Percentiles rank a stretch among this genome's conserved stretches.
These are phyloP conservation scores for Diplodia sapinea DNA, from an alignment of 2,329 filamentous ascomycete genomes.

Conservation along the genomic window DNA sequence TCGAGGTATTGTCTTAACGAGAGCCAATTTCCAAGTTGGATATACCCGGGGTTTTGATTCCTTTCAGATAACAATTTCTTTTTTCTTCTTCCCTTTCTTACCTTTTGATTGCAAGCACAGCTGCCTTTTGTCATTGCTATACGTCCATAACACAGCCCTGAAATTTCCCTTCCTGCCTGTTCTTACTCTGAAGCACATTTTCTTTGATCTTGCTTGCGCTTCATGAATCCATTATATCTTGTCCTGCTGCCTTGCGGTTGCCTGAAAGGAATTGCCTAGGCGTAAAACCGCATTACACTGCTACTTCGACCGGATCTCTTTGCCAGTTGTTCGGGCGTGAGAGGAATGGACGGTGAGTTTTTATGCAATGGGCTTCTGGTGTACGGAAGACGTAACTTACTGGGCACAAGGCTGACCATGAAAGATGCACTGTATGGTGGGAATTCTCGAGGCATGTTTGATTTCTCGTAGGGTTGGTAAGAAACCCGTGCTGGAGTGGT, in stretches of 20 bases:
- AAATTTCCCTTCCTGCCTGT: background rate
- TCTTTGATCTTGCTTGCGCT: background rate
- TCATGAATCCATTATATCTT: background rate
- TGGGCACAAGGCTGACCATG: background rate
- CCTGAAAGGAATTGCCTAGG: background rate
- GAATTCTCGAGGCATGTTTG: background rate
- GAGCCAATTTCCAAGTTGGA: constrained; percentile 12
- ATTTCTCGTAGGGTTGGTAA: background rate
- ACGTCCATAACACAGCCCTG: background rate
- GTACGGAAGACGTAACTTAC: background rate
- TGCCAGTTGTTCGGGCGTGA: background rate
- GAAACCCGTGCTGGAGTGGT: background rate
- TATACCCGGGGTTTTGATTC: constrained; percentile 5
- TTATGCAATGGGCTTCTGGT: background rate
- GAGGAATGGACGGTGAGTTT: background rate
- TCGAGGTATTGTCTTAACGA: constrained; percentile 19
- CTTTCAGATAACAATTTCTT: background rate
- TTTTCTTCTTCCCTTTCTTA: background rate
- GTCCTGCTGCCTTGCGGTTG: background rate
- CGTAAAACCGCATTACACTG: background rate
- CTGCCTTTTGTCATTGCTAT: background rate
- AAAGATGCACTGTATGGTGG: background rate
- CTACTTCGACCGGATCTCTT: background rate
- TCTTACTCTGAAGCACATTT: background rate
- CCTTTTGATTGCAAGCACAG: background rate